Evolutionary conservation across 2,329 filamentous ascomycete species (phyloP).

Genomic region (Cordyceps cateniannulata): DNA sequence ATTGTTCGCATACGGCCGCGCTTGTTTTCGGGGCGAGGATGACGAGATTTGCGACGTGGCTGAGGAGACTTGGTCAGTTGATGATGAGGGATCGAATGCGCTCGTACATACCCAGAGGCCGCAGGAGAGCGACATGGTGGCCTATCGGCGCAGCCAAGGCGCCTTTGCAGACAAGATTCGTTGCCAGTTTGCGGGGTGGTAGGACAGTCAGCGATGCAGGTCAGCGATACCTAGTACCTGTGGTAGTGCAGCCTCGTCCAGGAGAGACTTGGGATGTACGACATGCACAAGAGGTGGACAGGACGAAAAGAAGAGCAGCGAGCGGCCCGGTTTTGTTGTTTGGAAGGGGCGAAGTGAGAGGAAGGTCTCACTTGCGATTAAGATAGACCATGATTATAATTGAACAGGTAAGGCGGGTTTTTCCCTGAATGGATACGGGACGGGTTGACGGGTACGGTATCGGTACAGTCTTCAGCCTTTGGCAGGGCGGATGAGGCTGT

Average conservation of each 20-base stretch:
- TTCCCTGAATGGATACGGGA: neutral
- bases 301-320: neutral
- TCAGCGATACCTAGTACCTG: neutral
- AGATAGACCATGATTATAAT: neutral
- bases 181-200: neutral
- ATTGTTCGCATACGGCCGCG: constrained; percentile 30
- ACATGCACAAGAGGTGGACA: neutral
- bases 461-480: neutral
- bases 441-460: neutral
- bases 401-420: neutral
- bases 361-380: neutral
- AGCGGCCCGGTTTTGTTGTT: neutral
- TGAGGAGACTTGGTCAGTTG: neutral
- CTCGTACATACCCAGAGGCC: constrained; percentile 3
- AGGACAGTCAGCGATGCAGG: neutral
- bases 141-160: neutral
- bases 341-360: neutral
- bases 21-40: constrained; percentile 2
- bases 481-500: constrained; percentile 12
- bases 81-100: neutral
- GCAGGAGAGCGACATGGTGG: constrained; percentile 10
- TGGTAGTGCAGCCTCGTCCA: neutral
- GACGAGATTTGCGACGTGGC: neutral
- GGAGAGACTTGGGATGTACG: neutral
- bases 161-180: neutral